These are phyloP conservation scores for Vitis labrusca DNA, from an alignment of 164 flowering plant species.

Conservation along the genomic window DNA sequence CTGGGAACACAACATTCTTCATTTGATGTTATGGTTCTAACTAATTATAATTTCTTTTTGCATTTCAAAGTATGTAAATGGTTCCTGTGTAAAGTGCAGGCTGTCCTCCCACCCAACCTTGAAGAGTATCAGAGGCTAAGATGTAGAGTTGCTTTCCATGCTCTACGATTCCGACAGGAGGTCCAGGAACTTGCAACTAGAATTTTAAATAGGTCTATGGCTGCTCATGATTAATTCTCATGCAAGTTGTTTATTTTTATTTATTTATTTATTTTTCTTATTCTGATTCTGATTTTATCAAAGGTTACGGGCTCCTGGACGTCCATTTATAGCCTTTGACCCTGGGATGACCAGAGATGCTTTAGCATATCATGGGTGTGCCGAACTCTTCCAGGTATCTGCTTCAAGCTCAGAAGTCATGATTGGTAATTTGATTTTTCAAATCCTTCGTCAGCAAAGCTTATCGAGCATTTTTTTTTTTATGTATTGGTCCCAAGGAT, in stretches of 20 bases:
- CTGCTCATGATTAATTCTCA: neutral
- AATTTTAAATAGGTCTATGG: conserved; percentile 59
- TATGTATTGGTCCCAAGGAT: conserved; percentile 48
- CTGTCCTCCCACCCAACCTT: conserved; percentile 72
- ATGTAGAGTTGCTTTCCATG: conserved; percentile 96
- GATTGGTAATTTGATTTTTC: neutral
- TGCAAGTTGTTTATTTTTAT: neutral
- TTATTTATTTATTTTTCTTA: neutral
- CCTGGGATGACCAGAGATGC: conserved; percentile 96
- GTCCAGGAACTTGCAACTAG: conserved; percentile 81
- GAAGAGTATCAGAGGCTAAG: conserved; percentile 91
- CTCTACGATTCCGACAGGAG: conserved; percentile 78
- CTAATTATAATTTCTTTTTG: neutral
- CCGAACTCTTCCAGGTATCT: conserved; percentile 93
- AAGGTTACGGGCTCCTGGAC: conserved; percentile 74
- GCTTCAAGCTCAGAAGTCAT: conserved; percentile 4
- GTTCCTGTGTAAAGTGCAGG: conserved; percentile 38
- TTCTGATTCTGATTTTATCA: conserved; percentile 4
- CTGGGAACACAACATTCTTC: neutral
- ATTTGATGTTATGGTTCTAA: neutral
- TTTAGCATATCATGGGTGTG: conserved; percentile 89
- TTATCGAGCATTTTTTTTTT: conserved; percentile 15
- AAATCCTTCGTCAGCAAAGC: neutral
- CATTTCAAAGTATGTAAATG: neutral
- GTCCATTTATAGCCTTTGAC: conserved; percentile 80